Conservation (phyloP, 2,329 filamentous ascomycete genomes). For the Aspergillus ustus region DNA sequence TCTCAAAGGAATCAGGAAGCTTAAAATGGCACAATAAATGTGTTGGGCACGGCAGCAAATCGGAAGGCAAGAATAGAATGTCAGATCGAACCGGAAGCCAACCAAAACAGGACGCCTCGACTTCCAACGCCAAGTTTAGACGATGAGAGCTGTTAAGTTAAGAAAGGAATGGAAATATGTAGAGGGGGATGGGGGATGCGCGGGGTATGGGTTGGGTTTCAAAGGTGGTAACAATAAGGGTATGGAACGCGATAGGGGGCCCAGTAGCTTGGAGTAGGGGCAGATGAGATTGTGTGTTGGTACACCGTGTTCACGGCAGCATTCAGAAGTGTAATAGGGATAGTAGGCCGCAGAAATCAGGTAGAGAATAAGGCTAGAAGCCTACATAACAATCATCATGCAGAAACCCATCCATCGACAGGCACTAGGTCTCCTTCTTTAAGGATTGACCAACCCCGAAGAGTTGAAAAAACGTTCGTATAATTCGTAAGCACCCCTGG, state of each 20-base stretch:
- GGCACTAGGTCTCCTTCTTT: slow-evolving; percentile 13
- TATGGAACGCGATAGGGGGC: slow-evolving; percentile 3
- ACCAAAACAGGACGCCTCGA: slow-evolving; percentile 45
- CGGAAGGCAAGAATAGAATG: slow-evolving; percentile 19
- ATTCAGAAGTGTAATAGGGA: slow-evolving; percentile 17
- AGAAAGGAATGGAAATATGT: slow-evolving; percentile 28
- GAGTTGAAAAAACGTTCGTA: slow-evolving; percentile 13
- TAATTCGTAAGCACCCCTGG: slow-evolving; percentile 15
- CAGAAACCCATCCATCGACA: slow-evolving; percentile 13
- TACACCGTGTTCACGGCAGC: slow-evolving; percentile 15
- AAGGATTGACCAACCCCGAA: slow-evolving; percentile 9
- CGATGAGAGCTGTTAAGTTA: slow-evolving; percentile 36
- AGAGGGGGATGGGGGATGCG: slow-evolving; percentile 21
- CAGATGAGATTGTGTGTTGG: slow-evolving; percentile 14
- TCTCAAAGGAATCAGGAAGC: slow-evolving; percentile 12
- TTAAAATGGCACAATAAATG: slow-evolving; percentile 40
- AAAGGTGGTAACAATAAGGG: neutral
- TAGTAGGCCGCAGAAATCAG: slow-evolving; percentile 11
- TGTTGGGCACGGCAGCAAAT: slow-evolving; percentile 32
- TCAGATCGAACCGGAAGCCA: slow-evolving; percentile 34
- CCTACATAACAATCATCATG: slow-evolving; percentile 15
- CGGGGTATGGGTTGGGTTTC: slow-evolving; percentile 10
- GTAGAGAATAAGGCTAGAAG: slow-evolving; percentile 9
- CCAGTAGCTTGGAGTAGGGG: neutral
- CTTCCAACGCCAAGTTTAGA: slow-evolving; percentile 44